Percentiles rank a stretch among this genome's conserved stretches.
phyloP scores from a whole-genome alignment of 768 basidiomycete genomes.

The Dictyophora rubrovolvata region DNA sequence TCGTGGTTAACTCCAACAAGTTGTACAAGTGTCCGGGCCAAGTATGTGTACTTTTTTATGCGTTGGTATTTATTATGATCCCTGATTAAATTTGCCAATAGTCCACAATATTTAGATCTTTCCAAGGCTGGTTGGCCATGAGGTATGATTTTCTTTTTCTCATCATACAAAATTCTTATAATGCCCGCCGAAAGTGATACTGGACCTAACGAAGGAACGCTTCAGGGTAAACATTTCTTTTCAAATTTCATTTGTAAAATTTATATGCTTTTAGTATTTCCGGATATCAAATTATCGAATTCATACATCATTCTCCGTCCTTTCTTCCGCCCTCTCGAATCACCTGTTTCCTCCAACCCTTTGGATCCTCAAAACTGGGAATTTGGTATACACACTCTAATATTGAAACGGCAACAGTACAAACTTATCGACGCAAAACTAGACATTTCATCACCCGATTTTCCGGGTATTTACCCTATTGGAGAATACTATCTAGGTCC shows the following conservation, averaged over 20 bases:
- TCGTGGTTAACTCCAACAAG: slow-evolving; percentile 54
- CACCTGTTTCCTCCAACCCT: slow-evolving; percentile 30
- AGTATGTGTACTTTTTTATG: slow-evolving; percentile 22
- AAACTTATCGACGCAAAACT: neutral
- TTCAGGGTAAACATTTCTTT: slow-evolving; percentile 22
- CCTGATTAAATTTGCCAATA: neutral
- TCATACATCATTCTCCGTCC: slow-evolving; percentile 67
- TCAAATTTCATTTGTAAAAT: slow-evolving; percentile 4
- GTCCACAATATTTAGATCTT: slow-evolving; percentile 31
- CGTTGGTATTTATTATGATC: neutral
- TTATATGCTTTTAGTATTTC: slow-evolving; percentile 36
- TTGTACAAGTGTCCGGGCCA: slow-evolving; percentile 50
- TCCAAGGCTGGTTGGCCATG: slow-evolving; percentile 72
- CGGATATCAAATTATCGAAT: slow-evolving; percentile 54
- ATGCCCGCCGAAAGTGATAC: slow-evolving; percentile 39
- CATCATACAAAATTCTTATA: neutral
- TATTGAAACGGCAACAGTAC: neutral
- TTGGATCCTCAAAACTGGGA: slow-evolving; percentile 44
- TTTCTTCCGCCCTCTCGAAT: slow-evolving; percentile 52
- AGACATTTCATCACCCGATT: slow-evolving; percentile 41
- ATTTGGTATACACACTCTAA: slow-evolving; percentile 28
- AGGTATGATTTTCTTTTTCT: slow-evolving; percentile 32
- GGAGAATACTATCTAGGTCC: slow-evolving; percentile 31
- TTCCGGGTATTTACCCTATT: slow-evolving; percentile 37
- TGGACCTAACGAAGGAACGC: slow-evolving; percentile 57